Base-by-base conservation (phyloP, 2,329 filamentous ascomycete species). In the Curvularia eragrostidis region DNA sequence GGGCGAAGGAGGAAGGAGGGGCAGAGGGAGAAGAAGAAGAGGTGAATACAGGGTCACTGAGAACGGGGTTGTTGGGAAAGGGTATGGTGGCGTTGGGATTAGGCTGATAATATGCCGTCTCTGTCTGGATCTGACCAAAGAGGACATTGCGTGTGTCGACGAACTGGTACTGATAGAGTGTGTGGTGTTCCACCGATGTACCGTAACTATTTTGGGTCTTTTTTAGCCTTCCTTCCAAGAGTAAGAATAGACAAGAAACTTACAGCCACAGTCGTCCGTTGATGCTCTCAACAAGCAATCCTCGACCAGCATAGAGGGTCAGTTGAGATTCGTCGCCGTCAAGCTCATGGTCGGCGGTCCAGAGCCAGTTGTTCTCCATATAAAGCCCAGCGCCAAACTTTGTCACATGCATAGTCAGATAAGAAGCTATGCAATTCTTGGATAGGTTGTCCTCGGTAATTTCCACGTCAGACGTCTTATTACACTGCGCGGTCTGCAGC, bases 311-410 rank as follows among this genome's bases (percentile, higher is more conserved):
- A 84, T 90, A 97, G 67, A 97, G 85, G 69, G 88, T 89, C 76
- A 94, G 88, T 76, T 94, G 90, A 1, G 69, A 71, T 58, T 73
- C 73, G 57, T 80, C 63, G 12, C 87, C 83, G 75, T 97, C 93
- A 23, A 97, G 88, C 73, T 96, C 91, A 80, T 74, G 71, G 24
- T 97, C 93, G 0, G 93, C 87, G 28, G 92, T 89, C 93, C 93
- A 97, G 75, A 91, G 88, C 93, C 93, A 97, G 48, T 85, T 88
- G 79, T 97, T 96, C 79, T 96, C 92, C 54, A 96, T 81, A 77
- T 96, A 96, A 39, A 88, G 83, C 0, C 71, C 71, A 2, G 87
- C 87, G 1, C 79, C 83, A 12, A 80, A 78, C 43, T 79, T 74
- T 3, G 85, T 87, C 47, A 87, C 59, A 48, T 81, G 80, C 42